Evolutionary conservation across 2,329 filamentous ascomycete species (phyloP), one percentile per base, ranked within the genome.

Genomic region (Huntiella omanensis): DNA sequence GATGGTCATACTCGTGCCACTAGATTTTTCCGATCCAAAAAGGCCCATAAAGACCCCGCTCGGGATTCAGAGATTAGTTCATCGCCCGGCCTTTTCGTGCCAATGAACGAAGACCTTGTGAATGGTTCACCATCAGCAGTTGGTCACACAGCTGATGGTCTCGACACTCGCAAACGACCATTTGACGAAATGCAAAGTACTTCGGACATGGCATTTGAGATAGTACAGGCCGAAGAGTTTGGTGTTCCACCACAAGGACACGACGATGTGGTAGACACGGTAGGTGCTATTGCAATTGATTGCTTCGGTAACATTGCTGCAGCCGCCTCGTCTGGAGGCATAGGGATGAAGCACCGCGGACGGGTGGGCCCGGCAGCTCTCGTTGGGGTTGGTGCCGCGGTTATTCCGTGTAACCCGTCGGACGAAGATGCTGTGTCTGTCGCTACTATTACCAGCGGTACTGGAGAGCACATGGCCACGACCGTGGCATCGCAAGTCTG

Each of bases 401-500:
- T 98, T 22, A 73, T 95, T n/a, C 88, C 88, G 1, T 67, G 69
- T 19, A 76, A 86, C 51, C 66, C 73, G 2, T 69, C 74, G 28
- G 87, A 95, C 56, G 65, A 73, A 5, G 75, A 83, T 2, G 66
- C 69, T 40, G 70, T 76, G 5, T 75, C 72, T 40, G 84, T 94
- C 22, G 88, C 85, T 28, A 77, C 80, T 19, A 85, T 95, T 16
- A 92, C 86, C 35, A 94, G 85, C 58, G 91, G 91, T 22, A 98
- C 91, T 2, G 91, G 91, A 41, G 91, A 98, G 62, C 91, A 98
- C 59, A 98, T 98, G 82, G 83, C 86, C 33, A 95, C 88, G 0
- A 92, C 87, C 0, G 80, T 92, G 71, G 88, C 91, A 8, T 87
- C 91, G 5, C 78, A 80, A 49, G 79, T 80, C 47, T 93, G 86